A percentile compares a stretch with the other conserved stretches of the same genome.
Conservation (phyloP, 2,329 filamentous ascomycete species). For the Neophaeococcomyces aloes region DNA sequence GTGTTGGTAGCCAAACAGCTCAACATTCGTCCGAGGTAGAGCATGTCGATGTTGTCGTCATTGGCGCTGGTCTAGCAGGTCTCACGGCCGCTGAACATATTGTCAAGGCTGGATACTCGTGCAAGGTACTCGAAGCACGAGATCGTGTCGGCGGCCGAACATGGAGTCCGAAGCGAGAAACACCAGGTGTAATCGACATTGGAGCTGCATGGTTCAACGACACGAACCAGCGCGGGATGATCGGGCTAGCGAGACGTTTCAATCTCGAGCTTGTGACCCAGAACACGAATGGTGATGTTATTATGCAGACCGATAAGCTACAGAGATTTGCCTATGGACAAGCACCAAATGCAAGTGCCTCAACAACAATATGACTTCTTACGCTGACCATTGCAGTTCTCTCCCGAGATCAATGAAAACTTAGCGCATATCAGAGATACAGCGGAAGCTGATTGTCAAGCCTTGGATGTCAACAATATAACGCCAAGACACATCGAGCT, state of each 20-base stretch:
- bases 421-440: slow-evolving; percentile 28
- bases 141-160: slow-evolving; percentile 37
- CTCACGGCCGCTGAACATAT: slow-evolving; percentile 28
- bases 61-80: slow-evolving; percentile 32
- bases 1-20: no score
- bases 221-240: slow-evolving; percentile 41
- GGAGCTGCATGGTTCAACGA: slow-evolving; percentile 54
- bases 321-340: background rate
- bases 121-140: slow-evolving; percentile 32
- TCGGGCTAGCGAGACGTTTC: slow-evolving; percentile 24
- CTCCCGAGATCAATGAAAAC: slow-evolving; percentile 20
- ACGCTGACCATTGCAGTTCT: slow-evolving; percentile 15
- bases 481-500: slow-evolving; percentile 22
- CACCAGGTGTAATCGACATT: slow-evolving; percentile 35
- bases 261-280: slow-evolving; percentile 39
- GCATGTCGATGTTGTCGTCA: slow-evolving; percentile 27
- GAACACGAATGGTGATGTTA: slow-evolving; percentile 35
- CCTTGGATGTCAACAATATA: slow-evolving; percentile 21
- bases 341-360: background rate
- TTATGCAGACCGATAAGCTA: slow-evolving; percentile 30
- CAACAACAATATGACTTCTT: background rate
- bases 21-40: background rate
- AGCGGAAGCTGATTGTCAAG: slow-evolving; percentile 30
- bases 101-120: slow-evolving; percentile 26
- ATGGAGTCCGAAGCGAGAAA: slow-evolving; percentile 22